Base-by-base conservation (phyloP, 768 basidiomycete species). In the Hebeloma cylindrosporum region DNA sequence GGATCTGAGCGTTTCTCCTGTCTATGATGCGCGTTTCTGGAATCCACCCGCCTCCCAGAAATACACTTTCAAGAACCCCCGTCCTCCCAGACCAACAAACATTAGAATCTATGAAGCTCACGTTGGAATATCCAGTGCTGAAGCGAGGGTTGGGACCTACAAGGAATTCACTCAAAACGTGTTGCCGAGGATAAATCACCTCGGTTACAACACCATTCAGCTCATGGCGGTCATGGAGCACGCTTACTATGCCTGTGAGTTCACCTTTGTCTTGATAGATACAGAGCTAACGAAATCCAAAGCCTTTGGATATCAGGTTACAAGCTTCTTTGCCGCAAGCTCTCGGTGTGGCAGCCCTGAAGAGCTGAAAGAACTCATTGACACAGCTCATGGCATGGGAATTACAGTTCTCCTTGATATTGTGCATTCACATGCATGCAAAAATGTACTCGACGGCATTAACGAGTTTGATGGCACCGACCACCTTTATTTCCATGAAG, bases 141-240 rank as follows among this genome's bases (percentile, higher is more conserved):
- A 98, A 57, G 72, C 74, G 33, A 75, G 90, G 45, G 90, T 98
- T 21, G 96, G 93, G 9, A 89, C 88, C 2, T 99, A 97, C 77
- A 92, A 87, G 62, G 96, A 98, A 66, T 99, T 99, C 57, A 94
- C 92, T 20, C 66, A 69, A 43, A 77, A 95, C 60, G 67, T 88
- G 34, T 75, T 99, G 14, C 89, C 88, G 33, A 77, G 94, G 50
- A 98, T 99, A 63, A 83, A 84, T 63, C 81, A 82, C 45, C 75
- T 98, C 18, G 96, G 93, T 7, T 99, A 99, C 69, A 99, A 98
- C 62, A 82, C 84, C 42, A 97, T 99, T 51, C 96, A 99, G 67
- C 77, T 98, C 56, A 99, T 99, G 96, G 96, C 92, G 11, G 75
- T 96, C 48, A 94, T 96, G 92, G 93, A 96, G 63, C 93, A 97